phyloP scores from a whole-genome alignment of 202 grass and related monocot genomes.

The Bolboschoenoplectus hybrid region DNA sequence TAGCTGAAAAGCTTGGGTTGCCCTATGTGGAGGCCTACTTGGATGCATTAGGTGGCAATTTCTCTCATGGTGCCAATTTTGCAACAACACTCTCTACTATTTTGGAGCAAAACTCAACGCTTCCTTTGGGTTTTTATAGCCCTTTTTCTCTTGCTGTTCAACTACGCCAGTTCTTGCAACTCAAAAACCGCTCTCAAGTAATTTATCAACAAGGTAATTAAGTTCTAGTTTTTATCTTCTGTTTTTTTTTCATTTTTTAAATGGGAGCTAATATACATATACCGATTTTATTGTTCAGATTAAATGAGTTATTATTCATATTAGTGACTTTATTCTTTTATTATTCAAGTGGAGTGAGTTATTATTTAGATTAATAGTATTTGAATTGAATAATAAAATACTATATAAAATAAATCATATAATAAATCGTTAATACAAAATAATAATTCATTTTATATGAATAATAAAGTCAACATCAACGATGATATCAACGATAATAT shows the following conservation, averaged over 20 bases:
- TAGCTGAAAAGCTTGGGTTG: slow-evolving; percentile 41
- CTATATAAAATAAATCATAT: too few species aligned
- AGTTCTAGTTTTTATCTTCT: not conserved
- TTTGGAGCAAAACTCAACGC: slow-evolving; percentile 31
- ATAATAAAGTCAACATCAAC: too few species aligned
- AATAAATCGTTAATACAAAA: too few species aligned
- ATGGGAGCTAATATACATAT: too few species aligned
- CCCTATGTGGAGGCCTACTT: slow-evolving; percentile 45
- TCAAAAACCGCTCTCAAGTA: slow-evolving; percentile 36
- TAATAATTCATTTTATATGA: too few species aligned
- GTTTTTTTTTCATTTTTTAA: not conserved
- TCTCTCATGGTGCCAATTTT: slow-evolving; percentile 50
- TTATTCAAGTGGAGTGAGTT: too few species aligned
- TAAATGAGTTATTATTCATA: too few species aligned
- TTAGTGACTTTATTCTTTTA: too few species aligned
- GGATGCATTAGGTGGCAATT: slow-evolving; percentile 50
- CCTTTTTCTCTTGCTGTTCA: slow-evolving; percentile 45
- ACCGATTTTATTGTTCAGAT: too few species aligned
- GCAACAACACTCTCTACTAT: slow-evolving; percentile 47
- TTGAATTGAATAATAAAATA: too few species aligned
- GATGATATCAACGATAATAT: too few species aligned
- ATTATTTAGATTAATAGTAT: too few species aligned
- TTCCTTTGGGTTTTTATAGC: slow-evolving; percentile 38
- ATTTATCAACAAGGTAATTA: slow-evolving; percentile 38
- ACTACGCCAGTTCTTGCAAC: slow-evolving; percentile 43